A percentile compares a stretch with the other conserved stretches of the same genome.
phyloP scores from a whole-genome alignment of 2,329 filamentous ascomycete genomes.

The Fusarium dimerum region DNA sequence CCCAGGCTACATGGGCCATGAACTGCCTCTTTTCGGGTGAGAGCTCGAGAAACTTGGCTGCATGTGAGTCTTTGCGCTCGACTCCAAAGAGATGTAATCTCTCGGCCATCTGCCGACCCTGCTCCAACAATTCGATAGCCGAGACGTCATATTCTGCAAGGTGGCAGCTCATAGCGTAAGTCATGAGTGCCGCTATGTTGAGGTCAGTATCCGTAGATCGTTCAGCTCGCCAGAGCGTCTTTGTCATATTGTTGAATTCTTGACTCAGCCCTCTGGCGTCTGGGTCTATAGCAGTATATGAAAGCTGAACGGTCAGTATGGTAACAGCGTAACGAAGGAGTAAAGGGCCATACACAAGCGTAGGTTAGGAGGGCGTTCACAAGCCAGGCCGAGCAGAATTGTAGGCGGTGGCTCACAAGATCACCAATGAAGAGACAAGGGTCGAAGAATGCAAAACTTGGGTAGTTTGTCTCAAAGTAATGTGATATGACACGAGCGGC shows the following conservation, averaged over 20 bases:
- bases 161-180: conserved; percentile 12
- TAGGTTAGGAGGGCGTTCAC: conserved; percentile 35
- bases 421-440: conserved; percentile 35
- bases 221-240: conserved; percentile 16
- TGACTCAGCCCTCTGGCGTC: conserved; percentile 1
- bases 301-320: neutral
- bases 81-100: conserved; percentile 3
- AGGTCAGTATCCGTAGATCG: conserved; percentile 14
- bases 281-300: conserved; percentile 1
- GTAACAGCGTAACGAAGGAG: neutral
- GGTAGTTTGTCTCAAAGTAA: conserved; percentile 36
- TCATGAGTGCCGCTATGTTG: conserved; percentile 16
- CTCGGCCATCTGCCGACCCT: conserved; percentile 7
- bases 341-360: conserved; percentile 29
- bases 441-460: conserved; percentile 37
- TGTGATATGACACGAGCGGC: conserved; percentile 33
- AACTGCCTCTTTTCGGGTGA: neutral
- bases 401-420: conserved; percentile 24
- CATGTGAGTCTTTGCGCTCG: neutral
- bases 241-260: conserved; percentile 10
- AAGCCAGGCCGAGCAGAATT: conserved; percentile 35
- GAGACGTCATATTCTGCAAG: neutral
- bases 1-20: neutral
- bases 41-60: neutral
- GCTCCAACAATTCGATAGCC: neutral